Conservation (phyloP, 1,284 basidiomycete species). For the Naganishia albida region DNA sequence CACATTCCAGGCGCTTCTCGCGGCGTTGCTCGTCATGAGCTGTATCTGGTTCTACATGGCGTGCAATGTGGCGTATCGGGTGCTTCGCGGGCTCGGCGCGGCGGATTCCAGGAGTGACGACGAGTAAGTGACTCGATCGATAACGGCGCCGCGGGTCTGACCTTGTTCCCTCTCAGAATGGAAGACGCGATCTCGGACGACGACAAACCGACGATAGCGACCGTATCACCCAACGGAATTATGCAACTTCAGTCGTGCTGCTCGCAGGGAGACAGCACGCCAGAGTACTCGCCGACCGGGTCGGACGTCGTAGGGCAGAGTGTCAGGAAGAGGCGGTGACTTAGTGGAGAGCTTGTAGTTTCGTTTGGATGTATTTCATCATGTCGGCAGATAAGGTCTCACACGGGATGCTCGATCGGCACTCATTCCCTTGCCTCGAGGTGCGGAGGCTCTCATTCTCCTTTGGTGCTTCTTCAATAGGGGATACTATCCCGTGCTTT, state of each 20-base stretch:
- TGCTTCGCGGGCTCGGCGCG: constrained; percentile 73
- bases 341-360: too few species aligned
- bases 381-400: too few species aligned
- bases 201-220: background rate
- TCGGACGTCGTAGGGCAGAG: constrained; percentile 1
- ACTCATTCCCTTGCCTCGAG: too few species aligned
- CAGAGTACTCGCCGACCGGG: background rate
- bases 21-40: constrained; percentile 65
- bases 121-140: constrained; percentile 54
- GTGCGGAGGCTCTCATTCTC: too few species aligned
- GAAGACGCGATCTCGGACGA: background rate
- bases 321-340: constrained; percentile 9
- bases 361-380: too few species aligned
- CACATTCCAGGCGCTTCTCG: constrained; percentile 63
- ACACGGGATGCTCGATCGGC: too few species aligned
- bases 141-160: too few species aligned
- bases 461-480: too few species aligned
- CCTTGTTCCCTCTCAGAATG: background rate
- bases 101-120: constrained; percentile 84
- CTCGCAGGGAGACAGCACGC: constrained; percentile 1
- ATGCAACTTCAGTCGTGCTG: background rate
- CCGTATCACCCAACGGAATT: background rate
- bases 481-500: too few species aligned
- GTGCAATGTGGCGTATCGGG: constrained; percentile 74
- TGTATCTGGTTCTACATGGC: constrained; percentile 85